phyloP scores from a whole-genome alignment of 768 basidiomycete species.

The Trametes elegans region DNA sequence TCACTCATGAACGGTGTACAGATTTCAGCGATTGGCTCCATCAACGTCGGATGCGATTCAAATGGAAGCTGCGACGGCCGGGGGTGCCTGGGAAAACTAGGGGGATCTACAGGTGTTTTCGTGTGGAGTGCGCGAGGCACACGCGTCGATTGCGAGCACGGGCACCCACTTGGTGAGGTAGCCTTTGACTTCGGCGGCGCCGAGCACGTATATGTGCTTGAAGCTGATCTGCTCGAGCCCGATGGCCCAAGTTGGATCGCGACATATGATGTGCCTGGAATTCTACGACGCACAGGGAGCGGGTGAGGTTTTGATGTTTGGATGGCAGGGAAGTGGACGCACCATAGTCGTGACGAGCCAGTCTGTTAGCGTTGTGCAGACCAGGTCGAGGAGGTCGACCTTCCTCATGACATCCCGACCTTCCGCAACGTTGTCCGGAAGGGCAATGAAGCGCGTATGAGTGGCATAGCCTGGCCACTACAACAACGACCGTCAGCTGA shows the following conservation, averaged over 20 bases:
- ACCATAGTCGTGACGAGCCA: conserved; percentile 10
- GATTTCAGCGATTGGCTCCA: too few species aligned
- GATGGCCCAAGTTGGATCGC: conserved; percentile 7
- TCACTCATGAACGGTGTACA: too few species aligned
- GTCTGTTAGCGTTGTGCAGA: conserved; percentile 6
- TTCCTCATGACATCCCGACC: background rate
- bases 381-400: conserved; percentile 12
- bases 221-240: conserved; percentile 12
- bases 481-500: background rate
- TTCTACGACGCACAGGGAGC: background rate
- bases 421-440: background rate
- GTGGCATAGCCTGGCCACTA: conserved; percentile 18
- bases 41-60: too few species aligned
- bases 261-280: conserved; percentile 3
- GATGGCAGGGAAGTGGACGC: background rate
- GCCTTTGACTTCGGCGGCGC: conserved; percentile 8
- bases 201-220: conserved; percentile 11
- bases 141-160: conserved; percentile 7
- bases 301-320: background rate
- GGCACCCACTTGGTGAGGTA: conserved; percentile 18
- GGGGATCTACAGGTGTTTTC: background rate
- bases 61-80: background rate
- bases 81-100: background rate
- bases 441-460: conserved; percentile 1
- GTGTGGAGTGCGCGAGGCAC: background rate